Percentiles rank a stretch among this genome's conserved stretches.
phyloP scores from a whole-genome alignment of 2,329 filamentous ascomycete species.

The Aspergillus pseudoterreus region DNA sequence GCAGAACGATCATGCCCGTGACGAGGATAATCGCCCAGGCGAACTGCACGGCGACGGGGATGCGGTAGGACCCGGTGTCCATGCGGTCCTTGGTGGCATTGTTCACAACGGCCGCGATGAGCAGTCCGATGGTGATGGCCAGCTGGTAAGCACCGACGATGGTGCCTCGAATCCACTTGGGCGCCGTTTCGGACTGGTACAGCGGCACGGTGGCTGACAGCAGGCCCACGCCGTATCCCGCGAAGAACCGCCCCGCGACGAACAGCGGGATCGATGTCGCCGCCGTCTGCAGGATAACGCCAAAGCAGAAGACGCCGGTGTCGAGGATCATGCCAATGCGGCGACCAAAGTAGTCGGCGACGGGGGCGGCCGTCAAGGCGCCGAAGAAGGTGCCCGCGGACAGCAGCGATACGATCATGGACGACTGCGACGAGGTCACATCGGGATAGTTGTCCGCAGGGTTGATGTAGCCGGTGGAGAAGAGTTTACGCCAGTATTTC shows the following conservation, averaged over 20 bases:
- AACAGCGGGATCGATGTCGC: constrained; percentile 29
- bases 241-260: constrained; percentile 51
- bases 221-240: constrained; percentile 64
- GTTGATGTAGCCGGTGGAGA: constrained; percentile 34
- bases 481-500: constrained; percentile 38
- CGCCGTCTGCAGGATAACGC: constrained; percentile 32
- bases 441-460: constrained; percentile 39
- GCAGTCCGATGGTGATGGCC: constrained; percentile 72
- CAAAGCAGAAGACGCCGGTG: constrained; percentile 30
- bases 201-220: constrained; percentile 64
- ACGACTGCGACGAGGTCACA: constrained; percentile 52
- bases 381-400: constrained; percentile 72
- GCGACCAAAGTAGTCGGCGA: constrained; percentile 39
- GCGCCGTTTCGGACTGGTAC: constrained; percentile 77
- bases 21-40: constrained; percentile 73
- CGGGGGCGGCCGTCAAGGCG: constrained; percentile 64
- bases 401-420: constrained; percentile 67
- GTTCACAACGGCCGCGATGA: constrained; percentile 69
- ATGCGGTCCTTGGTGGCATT: constrained; percentile 62
- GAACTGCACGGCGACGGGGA: constrained; percentile 76
- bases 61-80: constrained; percentile 68
- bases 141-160: constrained; percentile 77
- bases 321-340: constrained; percentile 41
- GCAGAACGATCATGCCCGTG: constrained; percentile 67
- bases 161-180: constrained; percentile 70